Evolutionary conservation across 495 filamentous ascomycete genomes (phyloP).

Genomic region (Clohesyomyces aquaticus): DNA sequence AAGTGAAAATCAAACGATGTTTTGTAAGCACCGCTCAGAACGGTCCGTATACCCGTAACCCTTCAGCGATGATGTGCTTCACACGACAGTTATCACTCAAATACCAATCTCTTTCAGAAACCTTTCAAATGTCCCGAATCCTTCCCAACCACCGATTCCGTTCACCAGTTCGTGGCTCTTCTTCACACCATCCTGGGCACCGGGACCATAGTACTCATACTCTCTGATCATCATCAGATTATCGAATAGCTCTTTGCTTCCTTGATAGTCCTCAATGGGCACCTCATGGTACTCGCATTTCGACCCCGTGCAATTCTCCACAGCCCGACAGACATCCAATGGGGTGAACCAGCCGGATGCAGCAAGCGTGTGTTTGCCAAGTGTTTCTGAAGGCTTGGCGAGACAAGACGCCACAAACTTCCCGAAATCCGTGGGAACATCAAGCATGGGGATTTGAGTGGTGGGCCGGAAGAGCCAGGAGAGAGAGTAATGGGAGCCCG

Average conservation of each 20-base stretch:
- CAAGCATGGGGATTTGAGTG: conserved; percentile 57
- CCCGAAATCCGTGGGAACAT: conserved; percentile 54
- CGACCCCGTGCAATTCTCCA: conserved; percentile 13
- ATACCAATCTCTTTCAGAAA: conserved; percentile 18
- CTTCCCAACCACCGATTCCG: conserved; percentile 4
- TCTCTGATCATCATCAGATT: conserved; percentile 30
- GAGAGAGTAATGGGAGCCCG: conserved; percentile 48
- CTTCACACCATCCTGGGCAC: conserved; percentile 16
- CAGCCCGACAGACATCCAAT: conserved; percentile 16
- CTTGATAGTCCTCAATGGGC: conserved; percentile 6
- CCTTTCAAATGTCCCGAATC: conserved; percentile 8
- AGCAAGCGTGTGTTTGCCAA: conserved; percentile 43
- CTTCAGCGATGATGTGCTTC: too few relatives aligned
- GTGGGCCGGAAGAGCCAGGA: conserved; percentile 48
- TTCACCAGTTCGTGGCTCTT: conserved; percentile 18
- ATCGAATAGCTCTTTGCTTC: conserved; percentile 23
- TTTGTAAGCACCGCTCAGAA: too few relatives aligned
- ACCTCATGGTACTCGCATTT: conserved; percentile 23
- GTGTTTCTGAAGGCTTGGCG: conserved; percentile 43
- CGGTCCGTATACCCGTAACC: too few relatives aligned
- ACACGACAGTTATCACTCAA: too few relatives aligned
- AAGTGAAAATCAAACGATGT: too few relatives aligned
- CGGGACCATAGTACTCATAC: conserved; percentile 19
- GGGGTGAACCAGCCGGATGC: conserved; percentile 23
- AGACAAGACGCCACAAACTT: conserved; percentile 62